Evolutionary conservation across 2,329 filamentous ascomycete species (phyloP).

Genomic region (Ilyonectria mors-panacis): DNA sequence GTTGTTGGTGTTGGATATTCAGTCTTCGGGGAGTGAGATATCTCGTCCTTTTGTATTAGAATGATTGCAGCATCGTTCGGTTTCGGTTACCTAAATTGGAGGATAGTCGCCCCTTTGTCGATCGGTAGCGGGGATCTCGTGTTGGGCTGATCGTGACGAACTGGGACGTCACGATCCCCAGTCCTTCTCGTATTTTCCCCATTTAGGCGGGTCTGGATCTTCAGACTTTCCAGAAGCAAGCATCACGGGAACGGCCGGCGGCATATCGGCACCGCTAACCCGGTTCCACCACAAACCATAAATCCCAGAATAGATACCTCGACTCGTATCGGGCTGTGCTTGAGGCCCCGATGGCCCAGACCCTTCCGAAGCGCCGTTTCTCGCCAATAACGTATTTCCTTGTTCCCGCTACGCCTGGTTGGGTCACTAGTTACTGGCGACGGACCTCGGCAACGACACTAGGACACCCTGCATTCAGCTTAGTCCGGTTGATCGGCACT

Average conservation of each 20-base stretch:
- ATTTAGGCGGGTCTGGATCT: not conserved
- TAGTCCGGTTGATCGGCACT: not conserved
- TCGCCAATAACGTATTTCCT: not conserved
- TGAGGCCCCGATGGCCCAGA: not conserved
- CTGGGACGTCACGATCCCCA: not conserved
- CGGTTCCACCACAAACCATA: not conserved
- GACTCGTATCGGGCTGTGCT: not conserved
- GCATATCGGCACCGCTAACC: not conserved
- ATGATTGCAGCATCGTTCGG: not conserved
- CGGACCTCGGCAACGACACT: not conserved
- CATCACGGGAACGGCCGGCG: not conserved
- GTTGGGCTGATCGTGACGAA: not conserved
- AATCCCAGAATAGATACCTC: not conserved
- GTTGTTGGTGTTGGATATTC: not conserved
- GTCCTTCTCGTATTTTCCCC: not conserved
- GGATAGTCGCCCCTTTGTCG: not conserved
- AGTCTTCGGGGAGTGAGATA: not conserved
- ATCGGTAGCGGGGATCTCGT: not conserved
- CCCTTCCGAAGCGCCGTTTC: not conserved
- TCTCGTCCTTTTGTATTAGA: not conserved
- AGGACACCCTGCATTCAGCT: not conserved
- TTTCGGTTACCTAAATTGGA: not conserved
- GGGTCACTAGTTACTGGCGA: not conserved
- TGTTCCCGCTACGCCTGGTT: not conserved
- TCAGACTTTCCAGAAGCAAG: not conserved